Evolutionary conservation across 331 rosid genomes (phyloP).

Genomic region (Phaseolus coccineus): DNA sequence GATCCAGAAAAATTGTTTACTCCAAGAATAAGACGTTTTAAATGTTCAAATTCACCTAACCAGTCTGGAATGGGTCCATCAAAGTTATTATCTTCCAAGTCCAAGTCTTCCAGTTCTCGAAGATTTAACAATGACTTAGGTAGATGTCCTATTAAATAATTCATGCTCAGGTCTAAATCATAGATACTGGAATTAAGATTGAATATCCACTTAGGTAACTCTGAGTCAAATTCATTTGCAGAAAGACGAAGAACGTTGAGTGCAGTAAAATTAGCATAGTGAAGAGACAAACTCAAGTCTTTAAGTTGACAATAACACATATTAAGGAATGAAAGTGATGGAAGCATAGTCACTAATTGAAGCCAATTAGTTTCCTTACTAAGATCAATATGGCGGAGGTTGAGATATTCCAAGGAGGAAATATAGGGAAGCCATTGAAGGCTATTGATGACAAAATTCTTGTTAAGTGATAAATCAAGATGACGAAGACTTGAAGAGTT

Average conservation of each 20-base stretch:
- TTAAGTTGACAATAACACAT: neutral
- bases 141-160: neutral
- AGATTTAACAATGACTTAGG: neutral
- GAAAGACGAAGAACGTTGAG: neutral
- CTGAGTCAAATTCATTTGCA: neutral
- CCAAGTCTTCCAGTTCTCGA: neutral
- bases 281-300: neutral
- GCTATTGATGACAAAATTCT: neutral
- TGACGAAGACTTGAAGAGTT: neutral
- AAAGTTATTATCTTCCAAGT: neutral
- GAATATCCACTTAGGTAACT: neutral
- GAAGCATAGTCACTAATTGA: neutral
- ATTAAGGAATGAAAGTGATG: neutral
- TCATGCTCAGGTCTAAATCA: neutral
- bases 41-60: neutral
- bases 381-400: neutral
- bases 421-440: neutral
- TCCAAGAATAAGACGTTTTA: neutral
- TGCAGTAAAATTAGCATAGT: neutral
- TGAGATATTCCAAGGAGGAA: neutral
- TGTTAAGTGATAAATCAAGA: neutral
- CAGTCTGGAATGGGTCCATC: neutral
- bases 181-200: neutral
- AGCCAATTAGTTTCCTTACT: neutral
- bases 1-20: neutral